phyloP scores from a whole-genome alignment of 2,329 filamentous ascomycete species.

The Colletotrichum gloeosporioides region DNA sequence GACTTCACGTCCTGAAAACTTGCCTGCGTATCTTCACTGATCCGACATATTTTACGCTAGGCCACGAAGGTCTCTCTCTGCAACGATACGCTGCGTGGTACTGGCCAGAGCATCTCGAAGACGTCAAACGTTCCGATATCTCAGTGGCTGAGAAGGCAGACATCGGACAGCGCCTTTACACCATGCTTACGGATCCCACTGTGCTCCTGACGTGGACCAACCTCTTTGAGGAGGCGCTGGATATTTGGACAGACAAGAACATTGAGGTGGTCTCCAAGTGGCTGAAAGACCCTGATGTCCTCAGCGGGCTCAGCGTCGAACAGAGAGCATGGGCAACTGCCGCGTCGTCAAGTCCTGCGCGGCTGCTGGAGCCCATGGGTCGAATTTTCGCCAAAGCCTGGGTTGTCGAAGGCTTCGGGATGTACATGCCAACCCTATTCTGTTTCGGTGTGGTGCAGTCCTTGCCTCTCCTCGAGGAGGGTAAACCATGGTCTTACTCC shows the following conservation, averaged over 20 bases:
- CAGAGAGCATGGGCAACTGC: constrained; percentile 34
- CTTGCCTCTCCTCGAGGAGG: constrained; percentile 43
- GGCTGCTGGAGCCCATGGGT: constrained; percentile 42
- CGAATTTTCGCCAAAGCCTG: constrained; percentile 43
- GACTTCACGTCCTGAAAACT: constrained; percentile 40
- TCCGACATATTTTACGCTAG: constrained; percentile 8
- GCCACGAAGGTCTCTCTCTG: constrained; percentile 23
- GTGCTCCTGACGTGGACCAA: constrained; percentile 45
- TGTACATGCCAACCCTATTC: constrained; percentile 44
- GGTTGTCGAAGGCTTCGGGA: constrained; percentile 37
- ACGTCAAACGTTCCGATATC: constrained; percentile 34
- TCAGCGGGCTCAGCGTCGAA: constrained; percentile 32
- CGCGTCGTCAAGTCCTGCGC: constrained; percentile 28
- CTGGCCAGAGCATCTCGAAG: constrained; percentile 47
- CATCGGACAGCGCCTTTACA: constrained; percentile 37
- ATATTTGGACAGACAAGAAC: constrained; percentile 44
- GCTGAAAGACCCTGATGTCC: constrained; percentile 38
- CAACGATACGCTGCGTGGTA: constrained; percentile 48
- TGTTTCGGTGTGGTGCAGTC: constrained; percentile 50
- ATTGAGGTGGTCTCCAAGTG: constrained; percentile 40
- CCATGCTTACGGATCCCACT: constrained; percentile 41
- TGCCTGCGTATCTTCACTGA: constrained; percentile 47
- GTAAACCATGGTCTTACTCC: constrained; percentile 40
- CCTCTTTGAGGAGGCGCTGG: constrained; percentile 46
- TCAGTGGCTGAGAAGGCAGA: constrained; percentile 33